These are phyloP conservation scores for Boletus eberwhitei DNA, from an alignment of 768 basidiomycete species.

Conservation along the genomic window DNA sequence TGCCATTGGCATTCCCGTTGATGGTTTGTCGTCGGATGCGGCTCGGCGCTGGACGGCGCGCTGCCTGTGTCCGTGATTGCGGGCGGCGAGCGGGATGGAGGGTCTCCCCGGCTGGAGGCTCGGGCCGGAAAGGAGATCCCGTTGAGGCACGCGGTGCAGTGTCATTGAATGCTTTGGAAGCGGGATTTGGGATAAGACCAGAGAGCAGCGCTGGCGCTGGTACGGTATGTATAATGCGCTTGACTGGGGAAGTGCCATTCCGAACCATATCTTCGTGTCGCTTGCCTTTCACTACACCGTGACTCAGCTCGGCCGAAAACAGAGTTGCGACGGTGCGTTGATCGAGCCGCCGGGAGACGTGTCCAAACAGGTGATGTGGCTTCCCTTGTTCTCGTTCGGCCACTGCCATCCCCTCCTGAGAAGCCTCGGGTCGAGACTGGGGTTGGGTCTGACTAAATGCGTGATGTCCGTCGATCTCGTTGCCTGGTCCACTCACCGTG, in stretches of 20 bases:
- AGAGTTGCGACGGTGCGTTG: neutral
- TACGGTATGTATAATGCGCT: neutral
- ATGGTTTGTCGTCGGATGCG: conserved; percentile 20
- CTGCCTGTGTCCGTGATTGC: neutral
- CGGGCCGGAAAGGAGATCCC: conserved; percentile 19
- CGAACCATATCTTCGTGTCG: neutral
- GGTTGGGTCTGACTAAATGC: conserved; percentile 13
- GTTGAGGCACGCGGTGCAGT: conserved; percentile 18
- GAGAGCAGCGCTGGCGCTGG: neutral
- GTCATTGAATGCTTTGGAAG: conserved; percentile 7
- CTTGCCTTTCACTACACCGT: neutral
- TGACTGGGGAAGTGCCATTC: neutral
- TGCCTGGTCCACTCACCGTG: neutral
- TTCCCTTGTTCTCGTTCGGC: neutral
- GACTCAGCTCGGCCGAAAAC: neutral
- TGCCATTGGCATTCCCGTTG: neutral
- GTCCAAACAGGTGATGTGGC: too few species aligned
- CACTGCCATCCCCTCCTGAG: neutral
- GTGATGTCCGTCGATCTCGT: conserved; percentile 3
- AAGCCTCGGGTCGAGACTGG: neutral
- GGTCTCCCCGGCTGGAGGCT: neutral
- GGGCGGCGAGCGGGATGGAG: neutral
- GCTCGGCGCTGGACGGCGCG: conserved; percentile 7
- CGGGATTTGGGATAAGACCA: neutral
- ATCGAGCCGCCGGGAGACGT: neutral